These are phyloP conservation scores for Platanus orientalis DNA, from an alignment of 164 flowering plant genomes.

Conservation along the genomic window DNA sequence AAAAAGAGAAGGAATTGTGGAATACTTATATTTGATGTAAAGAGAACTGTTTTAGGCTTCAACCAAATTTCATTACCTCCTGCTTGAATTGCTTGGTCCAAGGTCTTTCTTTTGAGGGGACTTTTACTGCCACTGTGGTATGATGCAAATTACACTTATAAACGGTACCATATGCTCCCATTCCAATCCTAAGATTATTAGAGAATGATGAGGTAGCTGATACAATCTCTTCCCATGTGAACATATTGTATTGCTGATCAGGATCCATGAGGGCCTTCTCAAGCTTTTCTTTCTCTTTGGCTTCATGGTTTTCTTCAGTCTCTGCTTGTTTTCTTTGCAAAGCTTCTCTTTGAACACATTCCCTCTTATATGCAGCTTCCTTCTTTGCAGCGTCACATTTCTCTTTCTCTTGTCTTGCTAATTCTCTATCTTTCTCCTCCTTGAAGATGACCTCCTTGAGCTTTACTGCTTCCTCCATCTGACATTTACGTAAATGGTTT, in stretches of 20 bases:
- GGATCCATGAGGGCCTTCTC: slow-evolving; percentile 38
- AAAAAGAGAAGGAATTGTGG: too few species aligned
- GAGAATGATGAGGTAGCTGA: slow-evolving; percentile 75
- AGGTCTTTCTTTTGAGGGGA: slow-evolving; percentile 49
- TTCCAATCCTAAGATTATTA: slow-evolving; percentile 61
- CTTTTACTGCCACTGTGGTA: slow-evolving; percentile 72
- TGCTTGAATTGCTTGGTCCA: slow-evolving; percentile 61
- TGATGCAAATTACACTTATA: slow-evolving; percentile 71
- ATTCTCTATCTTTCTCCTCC: slow-evolving; percentile 52
- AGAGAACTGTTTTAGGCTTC: not conserved
- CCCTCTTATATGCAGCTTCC: slow-evolving; percentile 49
- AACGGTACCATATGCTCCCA: slow-evolving; percentile 76
- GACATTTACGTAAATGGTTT: slow-evolving; percentile 40
- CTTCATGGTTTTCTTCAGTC: slow-evolving; percentile 40
- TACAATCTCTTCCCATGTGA: slow-evolving; percentile 77
- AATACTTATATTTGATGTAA: slow-evolving; percentile 4
- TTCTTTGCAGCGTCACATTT: slow-evolving; percentile 46
- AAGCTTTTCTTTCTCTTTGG: slow-evolving; percentile 57
- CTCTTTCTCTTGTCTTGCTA: slow-evolving; percentile 52
- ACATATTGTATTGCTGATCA: slow-evolving; percentile 43
- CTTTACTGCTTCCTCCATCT: slow-evolving; percentile 46
- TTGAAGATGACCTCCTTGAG: slow-evolving; percentile 45
- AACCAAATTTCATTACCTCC: slow-evolving; percentile 47
- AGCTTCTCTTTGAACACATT: slow-evolving; percentile 58
- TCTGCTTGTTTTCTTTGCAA: slow-evolving; percentile 56